Base-by-base conservation (phyloP, 2,329 filamentous ascomycete species). In the Xylaria sp. region DNA sequence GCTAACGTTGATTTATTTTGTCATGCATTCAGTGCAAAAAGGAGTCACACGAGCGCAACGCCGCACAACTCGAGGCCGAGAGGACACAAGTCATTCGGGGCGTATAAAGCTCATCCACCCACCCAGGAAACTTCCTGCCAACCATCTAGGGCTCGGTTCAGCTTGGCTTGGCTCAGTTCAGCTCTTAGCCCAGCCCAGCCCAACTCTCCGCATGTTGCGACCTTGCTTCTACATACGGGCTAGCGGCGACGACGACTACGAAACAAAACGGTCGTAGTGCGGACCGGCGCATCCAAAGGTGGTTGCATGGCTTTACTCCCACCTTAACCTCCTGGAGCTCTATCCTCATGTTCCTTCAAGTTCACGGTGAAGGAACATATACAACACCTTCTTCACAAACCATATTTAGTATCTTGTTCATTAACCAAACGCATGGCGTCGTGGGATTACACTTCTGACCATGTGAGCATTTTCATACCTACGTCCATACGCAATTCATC, bases 11-110 rank as follows among this genome's bases (percentile, higher is more conserved):
- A 81, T 76, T 82, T 78, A 75, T 42, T 58, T 75, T 63, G 67
- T 73, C 59, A 54, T 22, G 65, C 60, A 58, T 65, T 33, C 77
- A 91, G 89, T 97, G 95, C 87, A 97, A 97, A 87, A 96, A 97
- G 85, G 94, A 97, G 80, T 95, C 93, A 54, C 93, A 97, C 81
- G 93, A 96, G 79, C 90, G 94, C 72, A 99, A 99, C 79, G 92
- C 93, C 66, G 92, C 94, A 72, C 94, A 96, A 83, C 85, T 99
- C 77, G 93, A 97, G 81, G 89, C 90, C 65, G 95, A 99, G 86
- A 87, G 95, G 77, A 99, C 96, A 53, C 91, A 95, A 71, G 94
- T 96, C 75, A 96, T 98, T 82, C 94, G 92, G 82, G 94, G 94
- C 69, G 90, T 97, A 79, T 97, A 87, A 81, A n/a, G 62, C 47